Conservation (phyloP, 129 eudicot species). For the Centaurea solstitialis region DNA sequence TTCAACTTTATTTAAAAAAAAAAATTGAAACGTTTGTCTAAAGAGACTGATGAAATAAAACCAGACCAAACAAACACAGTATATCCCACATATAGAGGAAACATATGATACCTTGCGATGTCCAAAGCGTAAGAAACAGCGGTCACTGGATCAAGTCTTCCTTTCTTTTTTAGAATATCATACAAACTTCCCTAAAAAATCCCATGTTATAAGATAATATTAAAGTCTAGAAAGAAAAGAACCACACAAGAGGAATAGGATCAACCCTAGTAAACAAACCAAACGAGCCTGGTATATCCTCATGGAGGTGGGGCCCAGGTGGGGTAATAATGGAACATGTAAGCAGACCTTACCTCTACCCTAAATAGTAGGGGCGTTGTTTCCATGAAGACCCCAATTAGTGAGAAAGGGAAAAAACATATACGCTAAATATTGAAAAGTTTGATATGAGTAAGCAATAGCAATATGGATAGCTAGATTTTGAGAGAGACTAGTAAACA, state of each 20-base stretch:
- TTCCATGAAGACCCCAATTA: neutral
- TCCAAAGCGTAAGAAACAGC: slow-evolving; percentile 81
- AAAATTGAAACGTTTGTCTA: neutral
- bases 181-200: slow-evolving; percentile 62
- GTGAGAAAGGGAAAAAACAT: neutral
- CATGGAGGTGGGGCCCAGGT: neutral
- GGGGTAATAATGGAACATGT: neutral
- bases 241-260: neutral
- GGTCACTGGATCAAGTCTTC: slow-evolving; percentile 59
- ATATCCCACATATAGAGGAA: neutral
- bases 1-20: neutral
- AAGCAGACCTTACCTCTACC: neutral
- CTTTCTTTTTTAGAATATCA: slow-evolving; percentile 59
- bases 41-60: neutral
- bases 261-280: neutral
- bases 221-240: neutral
- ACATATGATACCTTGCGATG: slow-evolving; percentile 59
- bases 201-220: slow-evolving; percentile 7
- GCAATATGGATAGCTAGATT: neutral
- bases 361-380: neutral
- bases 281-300: neutral
- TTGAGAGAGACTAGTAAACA: neutral
- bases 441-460: neutral
- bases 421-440: neutral
- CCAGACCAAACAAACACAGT: neutral